Conservation (phyloP, 345 rosid genomes). For the Salix exigua region DNA sequence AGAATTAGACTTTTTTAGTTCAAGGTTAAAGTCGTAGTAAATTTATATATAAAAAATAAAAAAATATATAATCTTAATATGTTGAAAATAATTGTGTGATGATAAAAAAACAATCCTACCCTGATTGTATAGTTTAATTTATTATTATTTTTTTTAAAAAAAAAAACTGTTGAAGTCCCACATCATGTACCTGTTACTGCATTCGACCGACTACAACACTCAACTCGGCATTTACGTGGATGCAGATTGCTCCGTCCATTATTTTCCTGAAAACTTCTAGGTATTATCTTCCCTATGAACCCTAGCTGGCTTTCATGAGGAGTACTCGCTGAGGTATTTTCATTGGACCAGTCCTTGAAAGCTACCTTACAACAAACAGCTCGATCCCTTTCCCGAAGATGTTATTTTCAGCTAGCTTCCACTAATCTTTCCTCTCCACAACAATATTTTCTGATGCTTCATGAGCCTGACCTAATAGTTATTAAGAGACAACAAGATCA, state of each 20-base stretch:
- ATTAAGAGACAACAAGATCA: not conserved
- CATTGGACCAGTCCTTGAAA: slow-evolving; percentile 9
- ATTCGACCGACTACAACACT: not conserved
- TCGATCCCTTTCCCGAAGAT: not conserved
- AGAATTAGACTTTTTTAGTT: no score
- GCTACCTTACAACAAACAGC: slow-evolving; percentile 25
- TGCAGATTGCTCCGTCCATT: not conserved
- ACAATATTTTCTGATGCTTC: no score
- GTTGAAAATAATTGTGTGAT: no score
- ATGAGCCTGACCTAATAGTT: not conserved
- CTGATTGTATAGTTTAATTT: no score
- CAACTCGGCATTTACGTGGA: slow-evolving; percentile 14
- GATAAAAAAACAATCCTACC: no score
- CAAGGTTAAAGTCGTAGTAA: no score
- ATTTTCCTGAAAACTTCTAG: not conserved
- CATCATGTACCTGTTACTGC: not conserved
- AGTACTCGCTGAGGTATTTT: not conserved
- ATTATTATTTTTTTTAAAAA: no score
- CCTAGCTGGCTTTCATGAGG: not conserved
- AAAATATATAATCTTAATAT: no score
- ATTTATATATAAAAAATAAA: no score
- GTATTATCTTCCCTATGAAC: not conserved
- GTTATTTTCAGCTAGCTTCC: not conserved
- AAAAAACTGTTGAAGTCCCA: not conserved
- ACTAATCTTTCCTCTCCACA: not conserved